Conservation (phyloP, 306 rosid species). For the Fragaria ananassa region DNA sequence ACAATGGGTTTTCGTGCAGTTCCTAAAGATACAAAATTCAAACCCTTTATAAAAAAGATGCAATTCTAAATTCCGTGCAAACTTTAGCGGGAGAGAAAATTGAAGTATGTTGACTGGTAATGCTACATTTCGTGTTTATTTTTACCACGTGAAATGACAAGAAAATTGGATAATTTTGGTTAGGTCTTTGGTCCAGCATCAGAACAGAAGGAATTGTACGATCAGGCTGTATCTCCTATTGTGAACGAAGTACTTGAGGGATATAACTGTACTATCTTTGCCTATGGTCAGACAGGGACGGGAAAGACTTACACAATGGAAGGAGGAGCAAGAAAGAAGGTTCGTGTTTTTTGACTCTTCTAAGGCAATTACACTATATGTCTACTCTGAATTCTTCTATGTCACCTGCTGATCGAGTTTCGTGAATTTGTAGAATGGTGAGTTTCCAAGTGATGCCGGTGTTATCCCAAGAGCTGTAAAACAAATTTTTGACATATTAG, state of each 20-base stretch:
- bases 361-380: not conserved
- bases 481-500: constrained; percentile 90
- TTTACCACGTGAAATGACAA: constrained; percentile 13
- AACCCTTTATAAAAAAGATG: not conserved
- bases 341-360: constrained; percentile 12
- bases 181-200: constrained; percentile 95
- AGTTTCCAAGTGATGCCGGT: constrained; percentile 96
- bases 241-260: constrained; percentile 98
- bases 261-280: constrained; percentile 94
- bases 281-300: constrained; percentile 98
- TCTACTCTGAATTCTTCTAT: constrained; percentile 6
- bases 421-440: constrained; percentile 69
- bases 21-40: not conserved
- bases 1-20: not conserved
- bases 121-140: constrained; percentile 3
- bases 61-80: not conserved
- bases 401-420: constrained; percentile 14
- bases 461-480: constrained; percentile 97
- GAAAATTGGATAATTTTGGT: constrained; percentile 31
- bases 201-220: constrained; percentile 85
- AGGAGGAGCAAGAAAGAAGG: constrained; percentile 99
- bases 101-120: not conserved
- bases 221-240: constrained; percentile 93
- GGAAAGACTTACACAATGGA: constrained; percentile 99
- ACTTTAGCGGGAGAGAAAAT: not conserved